Conservation (phyloP, 495 filamentous ascomycete species). For the Penicillium silybi region DNA sequence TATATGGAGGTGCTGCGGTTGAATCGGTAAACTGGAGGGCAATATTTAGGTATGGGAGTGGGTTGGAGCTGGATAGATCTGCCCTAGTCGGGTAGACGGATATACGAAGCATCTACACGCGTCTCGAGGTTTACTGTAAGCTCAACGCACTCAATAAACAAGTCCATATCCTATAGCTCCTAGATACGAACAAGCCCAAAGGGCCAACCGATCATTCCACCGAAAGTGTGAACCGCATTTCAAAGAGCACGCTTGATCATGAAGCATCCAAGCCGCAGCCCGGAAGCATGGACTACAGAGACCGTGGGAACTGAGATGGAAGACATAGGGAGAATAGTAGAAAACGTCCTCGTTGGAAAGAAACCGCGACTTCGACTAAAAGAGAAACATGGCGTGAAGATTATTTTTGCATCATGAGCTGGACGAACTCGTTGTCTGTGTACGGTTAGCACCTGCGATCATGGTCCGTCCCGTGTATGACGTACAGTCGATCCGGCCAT, state of each 20-base stretch:
- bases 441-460: conserved; percentile 3
- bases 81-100: neutral
- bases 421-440: conserved; percentile 98
- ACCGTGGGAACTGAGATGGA: conserved; percentile 24
- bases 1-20: conserved; percentile 48
- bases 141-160: neutral
- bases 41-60: neutral
- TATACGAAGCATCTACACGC: neutral
- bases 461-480: neutral
- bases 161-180: conserved; percentile 7
- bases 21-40: conserved; percentile 27
- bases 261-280: conserved; percentile 27
- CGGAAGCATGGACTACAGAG: conserved; percentile 30
- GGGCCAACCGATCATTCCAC: conserved; percentile 7
- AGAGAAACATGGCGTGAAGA: conserved; percentile 24
- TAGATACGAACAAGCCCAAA: conserved; percentile 12
- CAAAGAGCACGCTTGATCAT: conserved; percentile 31
- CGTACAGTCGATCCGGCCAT: conserved; percentile 93
- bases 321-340: conserved; percentile 7
- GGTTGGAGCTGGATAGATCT: neutral
- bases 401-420: conserved; percentile 99
- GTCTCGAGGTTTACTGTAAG: neutral
- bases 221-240: conserved; percentile 16
- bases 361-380: conserved; percentile 32
- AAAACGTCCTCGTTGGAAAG: conserved; percentile 20